Evolutionary conservation across 2,329 filamentous ascomycete genomes (phyloP).

Genomic region (Colletotrichum sidae): DNA sequence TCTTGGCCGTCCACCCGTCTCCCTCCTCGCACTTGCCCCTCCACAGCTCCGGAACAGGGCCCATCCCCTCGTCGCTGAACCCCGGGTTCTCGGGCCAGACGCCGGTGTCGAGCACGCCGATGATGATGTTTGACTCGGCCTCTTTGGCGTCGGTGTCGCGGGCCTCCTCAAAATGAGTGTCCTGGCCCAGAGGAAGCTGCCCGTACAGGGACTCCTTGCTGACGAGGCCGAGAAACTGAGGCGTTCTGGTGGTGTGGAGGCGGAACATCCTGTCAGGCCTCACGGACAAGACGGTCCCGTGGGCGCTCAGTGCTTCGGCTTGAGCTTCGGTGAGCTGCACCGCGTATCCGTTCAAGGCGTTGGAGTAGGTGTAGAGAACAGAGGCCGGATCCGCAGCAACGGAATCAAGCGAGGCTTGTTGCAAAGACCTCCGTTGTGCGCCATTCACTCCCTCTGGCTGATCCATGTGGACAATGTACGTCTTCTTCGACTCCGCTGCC

Average conservation of each 20-base stretch:
- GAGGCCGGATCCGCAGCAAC: neutral
- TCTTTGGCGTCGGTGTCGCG: neutral
- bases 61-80: slow-evolving; percentile 29
- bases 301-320: neutral
- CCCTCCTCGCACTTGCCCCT: slow-evolving; percentile 31
- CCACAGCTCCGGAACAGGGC: slow-evolving; percentile 28
- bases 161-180: neutral
- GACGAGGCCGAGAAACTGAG: slow-evolving; percentile 29
- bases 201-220: slow-evolving; percentile 4
- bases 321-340: slow-evolving; percentile 6
- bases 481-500: neutral
- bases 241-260: slow-evolving; percentile 29
- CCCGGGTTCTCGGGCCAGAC: slow-evolving; percentile 37
- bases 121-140: slow-evolving; percentile 28
- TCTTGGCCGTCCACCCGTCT: slow-evolving; percentile 13
- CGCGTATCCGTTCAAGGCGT: slow-evolving; percentile 4
- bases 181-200: neutral
- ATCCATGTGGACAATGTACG: slow-evolving; percentile 2
- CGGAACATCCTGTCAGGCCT: slow-evolving; percentile 12
- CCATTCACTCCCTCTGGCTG: neutral
- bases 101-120: slow-evolving; percentile 36
- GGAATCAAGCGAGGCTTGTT: slow-evolving; percentile 1
- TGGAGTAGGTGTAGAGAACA: slow-evolving; percentile 9
- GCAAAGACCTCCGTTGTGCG: neutral
- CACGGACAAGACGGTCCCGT: neutral